Base-by-base conservation (phyloP, 176 grass and related monocot genomes). In the Juncus inflexus region DNA sequence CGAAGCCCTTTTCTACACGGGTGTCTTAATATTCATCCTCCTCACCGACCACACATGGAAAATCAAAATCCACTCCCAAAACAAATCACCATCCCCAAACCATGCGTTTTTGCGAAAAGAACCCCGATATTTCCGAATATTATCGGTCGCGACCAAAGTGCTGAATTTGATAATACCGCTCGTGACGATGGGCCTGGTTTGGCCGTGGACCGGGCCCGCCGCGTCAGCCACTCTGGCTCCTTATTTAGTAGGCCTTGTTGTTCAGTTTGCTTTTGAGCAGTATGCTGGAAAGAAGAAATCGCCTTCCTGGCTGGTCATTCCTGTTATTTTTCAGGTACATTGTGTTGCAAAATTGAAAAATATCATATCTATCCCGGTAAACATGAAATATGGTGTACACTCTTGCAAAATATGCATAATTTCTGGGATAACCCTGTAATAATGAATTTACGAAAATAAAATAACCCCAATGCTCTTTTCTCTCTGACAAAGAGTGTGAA, bases 161-260 rank as follows among this genome's bases (percentile, higher is more conserved):
- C 52, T 92, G 45, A 92, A 81, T 71, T 74, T 99, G 56, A 92
- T 92, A 78, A 86, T 92, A 80, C 89, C 85, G 12, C 94, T 99
- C 74, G 76, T 99, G 62, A 86, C 94, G 63, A 99, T 99, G 94
- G 89, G 89, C 15, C 73, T 99, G 83, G 94, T 99, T 13, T 99
- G 94, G 89, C 94, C 94, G 28, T 99, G 89, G 94, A 92, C 89
- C 50, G 94, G 94, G 13, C 94, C 94, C 58, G 94, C 94, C 62
- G 88, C 94, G 64, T 92, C 88, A 78, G 94, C 94, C 15, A 92
- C 88, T 73, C 84, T 99, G 74, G 80, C 88, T 60, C 94, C 94
- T 76, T 99, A 92, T 84, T 80, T 99, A 15, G 88, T 92, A 47
- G 94, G 94, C 9, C 77, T 92, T 76, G 85, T 99, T 47, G 94